A percentile compares a stretch with the other conserved stretches of the same genome.
phyloP scores from a whole-genome alignment of 805 yeast species.

The Candida nemodendra region DNA sequence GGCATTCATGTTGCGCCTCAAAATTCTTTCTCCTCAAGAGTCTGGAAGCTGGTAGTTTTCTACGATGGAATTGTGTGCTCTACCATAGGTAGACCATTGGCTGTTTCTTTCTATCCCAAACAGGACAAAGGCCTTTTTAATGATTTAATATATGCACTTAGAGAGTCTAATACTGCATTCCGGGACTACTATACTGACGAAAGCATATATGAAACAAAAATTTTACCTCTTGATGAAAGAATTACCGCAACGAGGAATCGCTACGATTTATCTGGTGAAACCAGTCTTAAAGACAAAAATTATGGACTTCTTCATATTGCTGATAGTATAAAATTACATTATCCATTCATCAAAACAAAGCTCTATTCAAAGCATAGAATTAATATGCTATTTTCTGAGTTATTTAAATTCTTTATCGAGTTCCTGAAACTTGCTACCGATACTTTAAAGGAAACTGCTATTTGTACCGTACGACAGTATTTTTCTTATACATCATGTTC shows the following conservation, averaged over 20 bases:
- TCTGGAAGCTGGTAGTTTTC: slow-evolving; percentile 7
- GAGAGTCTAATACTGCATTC: slow-evolving; percentile 3
- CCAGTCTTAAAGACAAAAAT: neutral
- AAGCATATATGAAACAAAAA: slow-evolving; percentile 2
- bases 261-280: neutral
- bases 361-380: slow-evolving; percentile 7
- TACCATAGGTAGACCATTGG: slow-evolving; percentile 9
- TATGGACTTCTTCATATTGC: slow-evolving; percentile 4
- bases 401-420: slow-evolving; percentile 5
- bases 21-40: neutral
- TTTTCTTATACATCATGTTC: slow-evolving; percentile 12
- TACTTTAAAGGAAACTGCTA: neutral
- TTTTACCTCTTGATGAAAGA: slow-evolving; percentile 5
- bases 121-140: neutral
- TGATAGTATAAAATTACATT: slow-evolving; percentile 13
- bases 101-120: slow-evolving; percentile 2
- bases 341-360: slow-evolving; percentile 8
- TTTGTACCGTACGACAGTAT: slow-evolving; percentile 1
- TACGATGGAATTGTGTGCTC: slow-evolving; percentile 7
- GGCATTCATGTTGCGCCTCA: neutral
- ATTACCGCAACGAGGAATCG: neutral
- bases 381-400: slow-evolving; percentile 2
- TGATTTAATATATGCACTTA: neutral
- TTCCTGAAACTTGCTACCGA: slow-evolving; percentile 2
- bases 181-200: neutral